Base-by-base conservation (phyloP, 768 basidiomycete genomes). In the Tephrocybe sp. region DNA sequence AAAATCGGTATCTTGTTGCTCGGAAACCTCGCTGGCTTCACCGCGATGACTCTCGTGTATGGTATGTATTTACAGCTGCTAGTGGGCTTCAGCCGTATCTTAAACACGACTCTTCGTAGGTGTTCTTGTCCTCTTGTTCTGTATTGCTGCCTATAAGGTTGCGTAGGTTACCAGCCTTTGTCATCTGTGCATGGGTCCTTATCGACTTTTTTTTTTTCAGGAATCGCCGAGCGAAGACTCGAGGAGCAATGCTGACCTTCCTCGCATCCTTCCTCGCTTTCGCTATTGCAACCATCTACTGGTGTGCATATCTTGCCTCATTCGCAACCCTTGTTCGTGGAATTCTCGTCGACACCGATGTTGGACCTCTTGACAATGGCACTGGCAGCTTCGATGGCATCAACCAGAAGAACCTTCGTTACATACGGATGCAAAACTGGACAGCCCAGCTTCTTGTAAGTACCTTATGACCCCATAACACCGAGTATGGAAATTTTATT, bases 311-410 rank as follows among this genome's bases (percentile, higher is more conserved):
- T 39, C 51, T 56, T 16, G 55, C 48, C 11, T 49, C 51, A 32
- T 56, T 56, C 33, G 55, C 55, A 39, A 56, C 55, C n/a, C 51
- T 52, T n/a, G 55, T 56, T 33, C 51, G 55, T 3, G 55, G 51
- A 16, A 56, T 56, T 17, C 48, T 56, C 6, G 55, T 56, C 33
- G 51, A 56, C 32, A 56, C 55, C 8, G 55, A 56, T 26, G 43
- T 56, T 6, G 55, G 55, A 1, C 55, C 55, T 12, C 55, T 56
- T 6, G 55, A 56, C 32, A 56, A 39, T 2, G 48, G 31, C 0
- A 26, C 26, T 26, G 54, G 51, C 4, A 56, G 51, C 45, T 56
- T 20, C 39, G 55, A 53, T n/a, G 55, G 55, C 6, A 56, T 56
- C 44, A 46, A 56, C 44, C n/a, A n/a, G 1, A 56, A 56, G 43